Conservation (phyloP, 2,329 filamentous ascomycete genomes). For the Phaeoacremonium minimum region DNA sequence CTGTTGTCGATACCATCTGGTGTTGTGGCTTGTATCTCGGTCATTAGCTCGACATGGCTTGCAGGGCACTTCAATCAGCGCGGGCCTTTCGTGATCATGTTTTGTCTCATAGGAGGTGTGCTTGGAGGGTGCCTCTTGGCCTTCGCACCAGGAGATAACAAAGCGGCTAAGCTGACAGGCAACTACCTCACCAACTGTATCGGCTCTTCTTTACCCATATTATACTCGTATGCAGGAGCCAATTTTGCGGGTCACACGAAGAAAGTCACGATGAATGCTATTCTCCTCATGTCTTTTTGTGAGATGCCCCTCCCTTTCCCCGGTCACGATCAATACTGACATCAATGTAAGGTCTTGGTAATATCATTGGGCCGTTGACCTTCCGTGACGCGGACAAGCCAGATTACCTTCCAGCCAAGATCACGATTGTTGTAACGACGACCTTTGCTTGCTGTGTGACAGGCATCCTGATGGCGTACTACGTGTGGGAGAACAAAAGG, state of each 20-base stretch:
- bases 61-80: conserved; percentile 7
- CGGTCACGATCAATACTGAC: neutral
- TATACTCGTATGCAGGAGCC: conserved; percentile 27
- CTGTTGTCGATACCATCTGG: conserved; percentile 31
- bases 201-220: conserved; percentile 26
- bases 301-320: neutral
- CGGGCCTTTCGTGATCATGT: conserved; percentile 13
- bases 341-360: conserved; percentile 23
- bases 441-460: conserved; percentile 9
- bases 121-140: conserved; percentile 32
- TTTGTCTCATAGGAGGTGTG: conserved; percentile 23
- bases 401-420: conserved; percentile 34
- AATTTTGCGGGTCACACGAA: conserved; percentile 28
- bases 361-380: conserved; percentile 33
- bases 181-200: conserved; percentile 33
- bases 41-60: conserved; percentile 7
- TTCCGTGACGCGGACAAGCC: conserved; percentile 29
- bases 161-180: conserved; percentile 28
- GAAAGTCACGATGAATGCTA: conserved; percentile 27
- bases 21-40: conserved; percentile 21
- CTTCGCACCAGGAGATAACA: conserved; percentile 21
- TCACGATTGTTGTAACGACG: conserved; percentile 28
- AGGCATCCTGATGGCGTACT: conserved; percentile 8
- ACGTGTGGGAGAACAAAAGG: conserved; percentile 9
- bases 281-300: conserved; percentile 30